phyloP scores from a whole-genome alignment of 164 flowering plant genomes.

The Kalanchoe fedtschenkoi region DNA sequence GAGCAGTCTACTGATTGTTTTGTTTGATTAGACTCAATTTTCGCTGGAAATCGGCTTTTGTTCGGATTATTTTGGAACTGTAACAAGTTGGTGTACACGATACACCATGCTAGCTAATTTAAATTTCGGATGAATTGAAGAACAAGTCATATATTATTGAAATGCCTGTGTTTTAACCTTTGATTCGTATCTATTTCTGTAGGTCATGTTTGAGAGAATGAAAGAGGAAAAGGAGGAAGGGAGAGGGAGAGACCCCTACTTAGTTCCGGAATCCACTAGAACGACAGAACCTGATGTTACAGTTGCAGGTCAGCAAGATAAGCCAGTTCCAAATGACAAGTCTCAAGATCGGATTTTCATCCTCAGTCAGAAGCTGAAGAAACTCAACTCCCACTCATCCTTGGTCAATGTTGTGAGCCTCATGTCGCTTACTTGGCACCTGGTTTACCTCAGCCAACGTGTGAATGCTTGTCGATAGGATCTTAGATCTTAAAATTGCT shows the following conservation, averaged over 20 bases:
- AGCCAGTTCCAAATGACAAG: not conserved
- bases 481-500: too few relatives aligned
- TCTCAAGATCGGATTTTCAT: not conserved
- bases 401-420: not conserved
- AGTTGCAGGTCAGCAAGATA: not conserved
- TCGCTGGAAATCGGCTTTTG: too few relatives aligned
- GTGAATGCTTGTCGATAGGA: not conserved
- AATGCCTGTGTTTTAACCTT: too few relatives aligned
- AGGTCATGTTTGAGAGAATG: conserved; percentile 3
- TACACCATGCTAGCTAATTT: too few relatives aligned
- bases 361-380: not conserved
- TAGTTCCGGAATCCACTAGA: not conserved
- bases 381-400: not conserved
- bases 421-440: conserved; percentile 2
- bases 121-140: too few relatives aligned
- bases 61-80: too few relatives aligned
- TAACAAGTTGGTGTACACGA: too few relatives aligned
- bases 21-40: too few relatives aligned
- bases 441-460: not conserved
- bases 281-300: not conserved
- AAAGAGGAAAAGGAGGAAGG: conserved; percentile 3
- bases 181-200: too few relatives aligned
- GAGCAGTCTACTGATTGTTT: too few relatives aligned
- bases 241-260: conserved; percentile 1
- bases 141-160: too few relatives aligned